Evolutionary conservation across 176 grass and related monocot species (phyloP), one percentile per base, ranked within the genome.

Genomic region (Eragrostis nindensis): DNA sequence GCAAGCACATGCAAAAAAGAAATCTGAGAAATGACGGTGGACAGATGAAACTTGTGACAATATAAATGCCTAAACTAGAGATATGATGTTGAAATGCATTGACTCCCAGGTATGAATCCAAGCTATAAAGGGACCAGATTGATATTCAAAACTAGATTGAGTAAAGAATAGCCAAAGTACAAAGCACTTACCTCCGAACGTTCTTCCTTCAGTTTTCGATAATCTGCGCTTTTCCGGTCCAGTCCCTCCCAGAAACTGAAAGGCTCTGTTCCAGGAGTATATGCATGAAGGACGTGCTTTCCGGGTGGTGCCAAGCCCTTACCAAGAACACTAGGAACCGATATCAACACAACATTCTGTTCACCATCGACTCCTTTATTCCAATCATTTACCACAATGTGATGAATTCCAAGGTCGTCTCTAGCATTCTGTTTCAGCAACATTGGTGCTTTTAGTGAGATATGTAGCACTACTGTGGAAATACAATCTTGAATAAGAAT

Each of bases 401-500:
- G 96, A 84, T 99, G 96, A 84, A 99, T 99, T 29, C 92, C 96
- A 21, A 99, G 86, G 84, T 93, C 92, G 25, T 99, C 92, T 39
- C 60, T 84, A 68, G 80, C 78, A 79, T 85, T 84, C 92, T 95
- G 81, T 48, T 77, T 66, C 46, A 89, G 82, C 77, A 50, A 76
- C 6, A 57, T 68, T 16, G 13, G 12, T 86, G n/a, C 64, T 77
- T 73, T 66, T 24, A 29, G 11, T 67, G 9, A 57, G 63, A 62
- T 21, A 62, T 18, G 11, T 15, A 54, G 44, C 15, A 36, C 15
- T 21, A 7, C 59, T 22, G 47, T 44, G 12, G 24, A 70, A 80
- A 47, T 18, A 62, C 11, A 49, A 62, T 61, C 6, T 49, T 52
- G n/a, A 22, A 18, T 42, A 32, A 65, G 8, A 8, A 71, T 50